phyloP scores from a whole-genome alignment of 31 red algal genomes.

The Endocladia muricata region DNA sequence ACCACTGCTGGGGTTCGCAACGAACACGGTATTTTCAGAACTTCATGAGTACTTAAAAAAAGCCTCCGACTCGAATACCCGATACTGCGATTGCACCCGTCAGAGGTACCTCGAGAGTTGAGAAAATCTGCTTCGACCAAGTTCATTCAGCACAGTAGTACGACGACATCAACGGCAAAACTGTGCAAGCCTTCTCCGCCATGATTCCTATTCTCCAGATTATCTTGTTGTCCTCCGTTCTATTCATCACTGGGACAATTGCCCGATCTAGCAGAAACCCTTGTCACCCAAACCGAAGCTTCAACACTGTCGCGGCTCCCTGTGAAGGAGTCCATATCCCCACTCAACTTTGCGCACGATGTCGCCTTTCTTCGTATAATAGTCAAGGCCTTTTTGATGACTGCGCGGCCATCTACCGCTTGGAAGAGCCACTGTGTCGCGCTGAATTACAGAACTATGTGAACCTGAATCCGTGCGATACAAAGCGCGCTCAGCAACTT shows the following conservation, averaged over 20 bases:
- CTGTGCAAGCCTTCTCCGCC: no score
- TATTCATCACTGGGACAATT: neutral
- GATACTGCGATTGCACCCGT: no score
- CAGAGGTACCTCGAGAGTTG: no score
- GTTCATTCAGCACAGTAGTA: no score
- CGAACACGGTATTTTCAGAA: no score
- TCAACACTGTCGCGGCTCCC: neutral
- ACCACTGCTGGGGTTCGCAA: no score
- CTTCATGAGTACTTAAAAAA: no score
- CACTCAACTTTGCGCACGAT: neutral
- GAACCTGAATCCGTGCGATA: conserved; percentile 2
- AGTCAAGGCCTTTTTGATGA: conserved; percentile 23
- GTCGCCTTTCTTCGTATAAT: neutral
- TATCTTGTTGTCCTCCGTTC: neutral
- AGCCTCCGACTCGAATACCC: no score
- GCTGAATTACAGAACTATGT: conserved; percentile 12
- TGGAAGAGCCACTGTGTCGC: conserved; percentile 16
- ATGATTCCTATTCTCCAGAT: neutral
- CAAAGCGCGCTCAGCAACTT: neutral
- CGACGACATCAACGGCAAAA: no score
- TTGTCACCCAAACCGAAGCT: neutral
- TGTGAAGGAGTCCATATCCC: conserved; percentile 9
- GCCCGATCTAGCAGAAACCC: neutral
- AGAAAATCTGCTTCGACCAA: no score
- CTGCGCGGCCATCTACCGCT: conserved; percentile 41